Evolutionary conservation across 139 green algal genomes (phyloP).

Genomic region (Chlamydomonas incerta): DNA sequence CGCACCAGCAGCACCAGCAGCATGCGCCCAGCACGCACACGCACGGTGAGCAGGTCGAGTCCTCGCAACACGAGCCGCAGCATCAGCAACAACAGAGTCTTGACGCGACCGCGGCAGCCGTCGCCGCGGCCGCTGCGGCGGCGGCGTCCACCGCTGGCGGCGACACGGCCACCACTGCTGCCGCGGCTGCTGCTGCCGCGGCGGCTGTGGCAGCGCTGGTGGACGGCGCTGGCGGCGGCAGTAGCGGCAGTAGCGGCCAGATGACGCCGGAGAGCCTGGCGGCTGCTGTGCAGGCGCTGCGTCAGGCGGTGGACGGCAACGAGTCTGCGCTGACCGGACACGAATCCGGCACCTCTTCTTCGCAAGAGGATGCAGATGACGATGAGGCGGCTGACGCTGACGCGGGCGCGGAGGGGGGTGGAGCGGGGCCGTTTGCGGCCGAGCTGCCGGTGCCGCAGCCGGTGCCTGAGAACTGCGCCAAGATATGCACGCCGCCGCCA

Average conservation of each 20-base stretch:
- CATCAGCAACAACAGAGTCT: background rate
- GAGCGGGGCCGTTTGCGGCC: too few species aligned
- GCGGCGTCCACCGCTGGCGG: background rate
- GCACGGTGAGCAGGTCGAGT: background rate
- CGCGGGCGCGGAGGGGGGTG: too few species aligned
- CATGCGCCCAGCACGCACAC: background rate
- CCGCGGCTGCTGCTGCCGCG: conserved; percentile 7
- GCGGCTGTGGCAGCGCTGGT: background rate
- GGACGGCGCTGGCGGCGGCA: background rate
- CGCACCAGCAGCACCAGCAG: background rate
- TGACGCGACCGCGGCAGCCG: background rate
- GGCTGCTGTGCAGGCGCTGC: background rate
- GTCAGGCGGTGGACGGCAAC: background rate
- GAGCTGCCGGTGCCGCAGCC: background rate
- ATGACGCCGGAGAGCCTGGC: background rate
- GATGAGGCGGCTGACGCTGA: too few species aligned
- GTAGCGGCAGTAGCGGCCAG: background rate
- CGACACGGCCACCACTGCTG: background rate
- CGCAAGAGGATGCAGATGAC: too few species aligned
- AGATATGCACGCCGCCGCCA: conserved; percentile 10
- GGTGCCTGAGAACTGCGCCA: background rate
- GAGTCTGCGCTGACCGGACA: too few species aligned
- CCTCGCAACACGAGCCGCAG: conserved; percentile 30
- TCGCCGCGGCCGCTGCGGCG: background rate
- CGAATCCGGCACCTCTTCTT: too few species aligned